Percentiles rank a stretch among this genome's conserved stretches.
phyloP scores from a whole-genome alignment of 768 basidiomycete genomes.

The Pleurotus djamor region DNA sequence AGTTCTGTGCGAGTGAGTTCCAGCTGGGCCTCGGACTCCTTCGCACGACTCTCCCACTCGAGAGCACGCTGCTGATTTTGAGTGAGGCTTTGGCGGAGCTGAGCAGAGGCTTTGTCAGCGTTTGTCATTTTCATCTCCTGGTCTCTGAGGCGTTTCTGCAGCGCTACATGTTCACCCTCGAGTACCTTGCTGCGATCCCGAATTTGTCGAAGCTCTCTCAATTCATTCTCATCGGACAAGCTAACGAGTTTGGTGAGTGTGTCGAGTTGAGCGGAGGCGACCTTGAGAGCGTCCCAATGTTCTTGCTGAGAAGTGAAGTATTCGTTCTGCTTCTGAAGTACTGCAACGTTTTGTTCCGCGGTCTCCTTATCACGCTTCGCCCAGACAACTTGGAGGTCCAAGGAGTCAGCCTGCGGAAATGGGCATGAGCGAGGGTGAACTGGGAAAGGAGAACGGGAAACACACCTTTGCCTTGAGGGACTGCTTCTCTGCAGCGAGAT shows the following conservation, averaged over 20 bases:
- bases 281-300: slow-evolving; percentile 79
- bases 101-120: slow-evolving; percentile 55
- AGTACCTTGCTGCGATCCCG: slow-evolving; percentile 63
- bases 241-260: slow-evolving; percentile 57
- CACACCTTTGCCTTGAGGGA: slow-evolving; percentile 59
- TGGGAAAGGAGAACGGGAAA: not conserved
- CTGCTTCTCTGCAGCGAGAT: slow-evolving; percentile 55
- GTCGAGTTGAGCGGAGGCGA: slow-evolving; percentile 72
- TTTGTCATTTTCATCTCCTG: slow-evolving; percentile 60
- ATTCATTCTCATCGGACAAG: slow-evolving; percentile 67
- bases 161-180: slow-evolving; percentile 62
- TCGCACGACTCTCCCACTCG: slow-evolving; percentile 81
- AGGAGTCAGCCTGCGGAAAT: slow-evolving; percentile 47
- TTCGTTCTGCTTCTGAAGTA: slow-evolving; percentile 61
- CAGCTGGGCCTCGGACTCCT: slow-evolving; percentile 65
- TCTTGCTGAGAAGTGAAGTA: slow-evolving; percentile 57
- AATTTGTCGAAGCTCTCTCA: slow-evolving; percentile 63
- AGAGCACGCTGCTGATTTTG: slow-evolving; percentile 76
- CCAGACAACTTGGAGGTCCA: slow-evolving; percentile 58
- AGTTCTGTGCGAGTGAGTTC: slow-evolving; percentile 58
- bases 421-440: not conserved
- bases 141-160: slow-evolving; percentile 76
- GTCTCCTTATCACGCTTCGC: slow-evolving; percentile 63
- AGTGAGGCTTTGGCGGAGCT: slow-evolving; percentile 60
- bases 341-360: slow-evolving; percentile 43